A percentile compares a stretch with the other conserved stretches of the same genome.
Evolutionary conservation across 2,329 filamentous ascomycete genomes (phyloP).

Genomic region (Esteya vermicola): DNA sequence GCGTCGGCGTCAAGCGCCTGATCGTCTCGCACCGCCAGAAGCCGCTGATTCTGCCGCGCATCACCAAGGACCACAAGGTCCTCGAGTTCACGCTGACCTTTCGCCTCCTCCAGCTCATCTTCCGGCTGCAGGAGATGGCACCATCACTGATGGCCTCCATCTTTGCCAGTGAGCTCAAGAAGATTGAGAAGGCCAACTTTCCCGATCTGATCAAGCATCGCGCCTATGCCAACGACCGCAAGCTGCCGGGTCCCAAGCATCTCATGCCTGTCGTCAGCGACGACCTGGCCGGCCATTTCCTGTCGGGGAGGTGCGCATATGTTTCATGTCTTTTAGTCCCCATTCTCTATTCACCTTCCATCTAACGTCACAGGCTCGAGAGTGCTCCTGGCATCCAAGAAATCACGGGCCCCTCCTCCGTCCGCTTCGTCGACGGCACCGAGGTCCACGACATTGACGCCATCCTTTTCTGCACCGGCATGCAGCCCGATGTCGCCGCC

Average conservation of each 20-base stretch:
- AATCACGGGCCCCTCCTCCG: conserved; percentile 11
- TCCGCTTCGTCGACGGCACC: conserved; percentile 18
- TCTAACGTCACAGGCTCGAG: conserved; percentile 8
- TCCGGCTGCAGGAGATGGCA: not conserved
- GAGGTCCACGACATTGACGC: conserved; percentile 35
- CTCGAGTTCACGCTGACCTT: not conserved
- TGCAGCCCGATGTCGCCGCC: conserved; percentile 17
- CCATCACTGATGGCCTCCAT: not conserved
- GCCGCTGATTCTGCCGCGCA: conserved; percentile 8
- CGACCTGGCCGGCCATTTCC: not conserved
- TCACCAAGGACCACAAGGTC: not conserved
- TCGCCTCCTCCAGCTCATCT: not conserved
- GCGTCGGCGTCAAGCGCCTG: conserved; percentile 16
- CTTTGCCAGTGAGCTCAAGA: not conserved
- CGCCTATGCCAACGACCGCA: not conserved
- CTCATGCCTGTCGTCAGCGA: not conserved
- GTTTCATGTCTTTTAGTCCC: too few relatives aligned
- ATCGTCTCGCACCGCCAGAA: conserved; percentile 25
- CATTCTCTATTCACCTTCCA: too few relatives aligned
- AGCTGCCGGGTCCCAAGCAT: not conserved
- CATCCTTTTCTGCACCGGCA: conserved; percentile 55
- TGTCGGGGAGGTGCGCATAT: not conserved
- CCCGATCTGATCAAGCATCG: not conserved
- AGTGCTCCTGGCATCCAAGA: conserved; percentile 16
- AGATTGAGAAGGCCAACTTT: not conserved